phyloP scores from a whole-genome alignment of 306 rosid species.

The Dalbergia cochinchinensis region DNA sequence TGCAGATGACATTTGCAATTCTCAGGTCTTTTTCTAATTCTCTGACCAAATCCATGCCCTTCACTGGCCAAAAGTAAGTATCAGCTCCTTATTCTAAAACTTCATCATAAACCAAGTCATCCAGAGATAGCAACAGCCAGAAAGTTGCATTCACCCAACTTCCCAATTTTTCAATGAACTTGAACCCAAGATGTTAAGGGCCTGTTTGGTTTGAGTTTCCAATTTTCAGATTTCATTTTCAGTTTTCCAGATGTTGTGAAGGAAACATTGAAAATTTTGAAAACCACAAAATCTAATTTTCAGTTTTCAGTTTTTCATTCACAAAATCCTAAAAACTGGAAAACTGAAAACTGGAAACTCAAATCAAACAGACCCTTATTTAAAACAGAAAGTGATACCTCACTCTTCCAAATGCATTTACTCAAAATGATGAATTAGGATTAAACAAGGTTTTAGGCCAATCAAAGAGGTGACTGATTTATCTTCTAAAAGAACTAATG shows the following conservation, averaged over 20 bases:
- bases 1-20: conserved; percentile 97
- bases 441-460: conserved; percentile 25
- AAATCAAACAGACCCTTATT: too few relatives aligned
- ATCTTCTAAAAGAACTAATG: conserved; percentile 13
- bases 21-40: conserved; percentile 97
- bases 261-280: too few relatives aligned
- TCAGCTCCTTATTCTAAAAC: conserved; percentile 58
- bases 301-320: too few relatives aligned
- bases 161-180: conserved; percentile 26
- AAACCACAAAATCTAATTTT: too few relatives aligned
- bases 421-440: conserved; percentile 34
- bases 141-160: conserved; percentile 36
- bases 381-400: conserved; percentile 32
- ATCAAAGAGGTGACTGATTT: conserved; percentile 30
- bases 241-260: too few relatives aligned
- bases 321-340: too few relatives aligned
- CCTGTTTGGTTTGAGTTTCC: too few relatives aligned
- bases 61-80: conserved; percentile 98
- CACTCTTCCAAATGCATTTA: conserved; percentile 39
- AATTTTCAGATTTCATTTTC: too few relatives aligned
- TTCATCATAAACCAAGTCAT: conserved; percentile 17
- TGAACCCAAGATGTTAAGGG: conserved; percentile 30
- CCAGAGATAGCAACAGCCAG: conserved; percentile 26
- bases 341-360: too few relatives aligned
- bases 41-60: conserved; percentile 99